These are phyloP conservation scores for Amphirosellinia nigrospora DNA, from an alignment of 495 filamentous ascomycete species.

Conservation along the genomic window DNA sequence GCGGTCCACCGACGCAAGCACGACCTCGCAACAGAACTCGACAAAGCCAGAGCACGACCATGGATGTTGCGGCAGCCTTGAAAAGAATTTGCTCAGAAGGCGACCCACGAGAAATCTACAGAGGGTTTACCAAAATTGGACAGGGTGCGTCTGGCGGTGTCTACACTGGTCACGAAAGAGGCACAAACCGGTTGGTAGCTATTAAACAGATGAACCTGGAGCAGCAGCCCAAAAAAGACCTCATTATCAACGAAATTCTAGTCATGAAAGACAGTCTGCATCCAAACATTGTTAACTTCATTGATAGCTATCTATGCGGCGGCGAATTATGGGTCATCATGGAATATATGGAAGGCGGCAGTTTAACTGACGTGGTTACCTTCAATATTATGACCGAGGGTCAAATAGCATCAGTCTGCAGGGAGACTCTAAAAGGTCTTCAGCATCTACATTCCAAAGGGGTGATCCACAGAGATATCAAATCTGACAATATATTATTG, in stretches of 20 bases:
- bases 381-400: conserved; percentile 99
- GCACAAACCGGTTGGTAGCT: conserved; percentile 84
- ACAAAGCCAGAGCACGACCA: conserved; percentile 69
- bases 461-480: conserved; percentile 98
- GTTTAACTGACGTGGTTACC: conserved; percentile 95
- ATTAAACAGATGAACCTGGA: conserved; percentile 99
- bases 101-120: conserved; percentile 86
- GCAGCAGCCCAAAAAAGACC: conserved; percentile 97
- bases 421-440: conserved; percentile 89
- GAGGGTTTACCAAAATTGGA: conserved; percentile 91
- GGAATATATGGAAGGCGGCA: conserved; percentile 99
- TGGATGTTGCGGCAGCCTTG: conserved; percentile 83
- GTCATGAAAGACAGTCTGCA: conserved; percentile 99
- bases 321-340: conserved; percentile 98
- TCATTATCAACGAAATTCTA: conserved; percentile 98
- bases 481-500: conserved; percentile 95
- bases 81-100: conserved; percentile 87
- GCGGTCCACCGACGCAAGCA: conserved; percentile 50
- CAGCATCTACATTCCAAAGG: conserved; percentile 97
- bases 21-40: conserved; percentile 70
- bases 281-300: conserved; percentile 98
- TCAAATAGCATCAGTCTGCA: conserved; percentile 93
- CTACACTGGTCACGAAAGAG: conserved; percentile 86
- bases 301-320: conserved; percentile 89
- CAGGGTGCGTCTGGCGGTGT: conserved; percentile 97